These are phyloP conservation scores for Metschnikowia continentalis DNA, from an alignment of 805 yeast genomes.

Conservation along the genomic window DNA sequence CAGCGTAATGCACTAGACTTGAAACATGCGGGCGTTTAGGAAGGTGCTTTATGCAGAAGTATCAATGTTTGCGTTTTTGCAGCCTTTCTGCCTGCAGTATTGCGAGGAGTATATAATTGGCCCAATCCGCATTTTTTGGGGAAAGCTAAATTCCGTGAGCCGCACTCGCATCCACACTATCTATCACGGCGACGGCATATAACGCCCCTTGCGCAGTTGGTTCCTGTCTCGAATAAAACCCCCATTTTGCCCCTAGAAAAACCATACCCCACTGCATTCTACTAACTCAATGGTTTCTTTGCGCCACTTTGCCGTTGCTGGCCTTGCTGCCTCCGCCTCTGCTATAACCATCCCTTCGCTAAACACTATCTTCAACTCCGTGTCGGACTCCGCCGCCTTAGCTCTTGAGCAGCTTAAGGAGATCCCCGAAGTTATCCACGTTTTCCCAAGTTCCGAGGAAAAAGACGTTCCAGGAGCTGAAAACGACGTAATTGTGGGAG, in stretches of 20 bases:
- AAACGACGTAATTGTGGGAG: no score
- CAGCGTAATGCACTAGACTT: neutral
- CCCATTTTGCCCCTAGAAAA: neutral
- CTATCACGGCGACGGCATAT: conserved; percentile 1
- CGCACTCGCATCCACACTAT: conserved; percentile 1
- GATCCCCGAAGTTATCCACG: conserved; percentile 7
- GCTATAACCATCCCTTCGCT: conserved; percentile 15
- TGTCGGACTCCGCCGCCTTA: conserved; percentile 7
- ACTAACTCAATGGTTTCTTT: conserved; percentile 13
- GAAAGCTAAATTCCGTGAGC: neutral
- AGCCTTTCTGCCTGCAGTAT: neutral
- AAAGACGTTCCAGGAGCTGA: conserved; percentile 29
- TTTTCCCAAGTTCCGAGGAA: conserved; percentile 29
- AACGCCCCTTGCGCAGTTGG: conserved; percentile 1
- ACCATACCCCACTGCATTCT: neutral
- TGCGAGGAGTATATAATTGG: neutral
- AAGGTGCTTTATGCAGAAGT: neutral
- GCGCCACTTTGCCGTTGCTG: conserved; percentile 13
- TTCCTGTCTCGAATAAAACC: neutral
- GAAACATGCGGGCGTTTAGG: neutral
- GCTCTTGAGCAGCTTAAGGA: conserved; percentile 3
- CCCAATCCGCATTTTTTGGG: neutral
- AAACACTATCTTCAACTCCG: conserved; percentile 11
- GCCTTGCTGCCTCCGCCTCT: conserved; percentile 12
- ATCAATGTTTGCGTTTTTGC: neutral